Evolutionary conservation across 495 filamentous ascomycete species (phyloP), one percentile per base, ranked within the genome.

Genomic region (Parathielavia hyrcaniae): DNA sequence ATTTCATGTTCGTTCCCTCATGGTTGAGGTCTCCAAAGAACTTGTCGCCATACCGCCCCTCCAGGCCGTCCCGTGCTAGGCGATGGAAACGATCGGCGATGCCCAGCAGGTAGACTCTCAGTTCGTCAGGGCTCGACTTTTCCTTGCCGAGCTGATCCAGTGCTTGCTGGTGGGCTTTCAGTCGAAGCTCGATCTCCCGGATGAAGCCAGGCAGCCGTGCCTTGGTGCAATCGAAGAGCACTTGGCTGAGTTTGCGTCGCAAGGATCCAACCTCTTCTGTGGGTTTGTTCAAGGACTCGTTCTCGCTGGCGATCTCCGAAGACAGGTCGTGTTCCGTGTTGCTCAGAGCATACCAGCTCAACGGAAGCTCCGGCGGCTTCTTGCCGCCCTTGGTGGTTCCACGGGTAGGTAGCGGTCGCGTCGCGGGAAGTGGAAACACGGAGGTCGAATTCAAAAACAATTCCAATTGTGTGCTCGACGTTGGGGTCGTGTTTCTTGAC

Each of bases 191-290:
- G 44, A 72, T 70, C 2, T 69, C 59, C 5, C 55, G 23, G 26
- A 74, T 68, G 0, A 74, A 38, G 1, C 34, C 58, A 5, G 67
- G 66, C 9, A 74, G 50, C 9, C 61, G 69, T 7, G 53, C 58
- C 48, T 60, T 54, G 52, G 73, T 66, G 52, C 71, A 66, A 0
- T 56, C 57, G 0, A 66, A 48, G 1, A 77, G 65, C 11, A 71
- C 58, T 22, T 50, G 62, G 49, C 64, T 67, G 19, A 76, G 64
- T 23, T 67, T 69, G n/a, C 58, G 61, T 0, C 70, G 64, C 7
- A 76, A 66, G 17, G 60, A 50, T 11, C 56, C 61, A 5, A 70
- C 58, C n/a, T n/a, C n/a, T n/a, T n/a, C n/a, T n/a, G n/a, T n/a
- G n/a, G n/a, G n/a, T n/a, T n/a, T n/a, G n/a, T n/a, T n/a, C n/a